phyloP scores from a whole-genome alignment of 2,329 filamentous ascomycete species.

The Clonostachys solani region DNA sequence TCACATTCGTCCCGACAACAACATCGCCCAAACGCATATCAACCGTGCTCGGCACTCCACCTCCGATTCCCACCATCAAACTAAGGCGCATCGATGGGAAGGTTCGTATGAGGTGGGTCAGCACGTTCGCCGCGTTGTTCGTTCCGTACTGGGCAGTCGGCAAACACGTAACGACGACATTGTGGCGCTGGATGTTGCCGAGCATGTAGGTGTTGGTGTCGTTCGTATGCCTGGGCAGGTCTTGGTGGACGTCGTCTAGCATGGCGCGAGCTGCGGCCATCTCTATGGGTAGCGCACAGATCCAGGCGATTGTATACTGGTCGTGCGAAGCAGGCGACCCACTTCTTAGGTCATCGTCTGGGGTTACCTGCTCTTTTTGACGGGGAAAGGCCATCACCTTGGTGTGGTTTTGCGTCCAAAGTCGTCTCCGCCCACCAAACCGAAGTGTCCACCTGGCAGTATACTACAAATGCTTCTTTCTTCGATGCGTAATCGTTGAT shows the following conservation, averaged over 20 bases:
- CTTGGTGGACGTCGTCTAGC: conserved; percentile 8
- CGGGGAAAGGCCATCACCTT: too few species aligned
- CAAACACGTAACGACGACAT: conserved; percentile 9
- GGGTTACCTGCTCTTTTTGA: too few species aligned
- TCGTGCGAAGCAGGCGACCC: background rate
- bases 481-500: too few species aligned
- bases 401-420: too few species aligned
- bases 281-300: conserved; percentile 10
- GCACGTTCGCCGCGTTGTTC: conserved; percentile 7
- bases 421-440: too few species aligned
- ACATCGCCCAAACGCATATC: conserved; percentile 14
- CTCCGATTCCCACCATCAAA: conserved; percentile 18
- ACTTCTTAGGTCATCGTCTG: too few species aligned
- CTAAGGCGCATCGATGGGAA: conserved; percentile 7
- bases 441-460: too few species aligned
- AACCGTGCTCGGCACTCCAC: conserved; percentile 10
- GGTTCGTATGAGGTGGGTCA: conserved; percentile 4
- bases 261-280: conserved; percentile 8
- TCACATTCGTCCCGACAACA: conserved; percentile 10
- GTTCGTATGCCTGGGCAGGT: background rate
- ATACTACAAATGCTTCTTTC: too few species aligned
- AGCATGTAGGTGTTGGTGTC: conserved; percentile 9
- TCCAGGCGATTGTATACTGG: conserved; percentile 11
- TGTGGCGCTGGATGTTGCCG: conserved; percentile 7
- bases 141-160: conserved; percentile 8